Conservation (phyloP, 352 stramenopile species). For the Thalassiosira livingstoniorum region DNA sequence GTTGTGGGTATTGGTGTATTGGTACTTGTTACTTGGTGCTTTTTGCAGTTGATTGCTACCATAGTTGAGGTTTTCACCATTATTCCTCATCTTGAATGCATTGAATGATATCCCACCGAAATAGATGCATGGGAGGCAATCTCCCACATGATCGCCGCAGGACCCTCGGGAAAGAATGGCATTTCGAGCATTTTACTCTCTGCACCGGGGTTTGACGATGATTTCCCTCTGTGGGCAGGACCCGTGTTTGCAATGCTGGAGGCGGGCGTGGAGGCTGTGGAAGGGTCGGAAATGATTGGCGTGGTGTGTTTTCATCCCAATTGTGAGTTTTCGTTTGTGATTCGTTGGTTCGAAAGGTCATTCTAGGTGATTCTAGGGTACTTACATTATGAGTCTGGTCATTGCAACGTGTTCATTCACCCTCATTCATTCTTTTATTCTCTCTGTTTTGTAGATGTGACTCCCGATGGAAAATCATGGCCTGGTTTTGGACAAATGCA, state of each 20-base stretch:
- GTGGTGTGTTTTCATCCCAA: constrained; percentile 83
- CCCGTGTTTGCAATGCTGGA: constrained; percentile 84
- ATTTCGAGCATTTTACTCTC: constrained; percentile 79
- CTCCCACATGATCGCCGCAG: constrained; percentile 70
- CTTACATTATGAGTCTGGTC: no score
- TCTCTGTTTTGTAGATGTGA: no score
- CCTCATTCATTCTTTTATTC: no score
- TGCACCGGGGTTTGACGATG: constrained; percentile 74
- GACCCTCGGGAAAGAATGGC: constrained; percentile 61
- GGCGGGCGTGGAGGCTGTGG: constrained; percentile 67
- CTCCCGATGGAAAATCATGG: constrained; percentile 72
- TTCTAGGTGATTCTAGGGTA: no score
- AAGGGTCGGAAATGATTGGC: constrained; percentile 68
- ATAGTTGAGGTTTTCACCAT: no score
- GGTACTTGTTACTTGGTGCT: no score
- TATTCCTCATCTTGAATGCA: no score
- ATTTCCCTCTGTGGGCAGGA: constrained; percentile 75
- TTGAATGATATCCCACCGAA: no score
- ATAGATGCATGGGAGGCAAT: constrained; percentile 74
- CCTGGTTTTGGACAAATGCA: constrained; percentile 85
- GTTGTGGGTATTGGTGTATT: no score
- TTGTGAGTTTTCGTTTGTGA: constrained; percentile 46
- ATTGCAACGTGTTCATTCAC: no score
- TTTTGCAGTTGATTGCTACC: no score
- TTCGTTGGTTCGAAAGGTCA: no score